A percentile compares a stretch with the other conserved stretches of the same genome.
Conservation (phyloP, 495 filamentous ascomycete species). For the Trypethelium eluteriae region DNA sequence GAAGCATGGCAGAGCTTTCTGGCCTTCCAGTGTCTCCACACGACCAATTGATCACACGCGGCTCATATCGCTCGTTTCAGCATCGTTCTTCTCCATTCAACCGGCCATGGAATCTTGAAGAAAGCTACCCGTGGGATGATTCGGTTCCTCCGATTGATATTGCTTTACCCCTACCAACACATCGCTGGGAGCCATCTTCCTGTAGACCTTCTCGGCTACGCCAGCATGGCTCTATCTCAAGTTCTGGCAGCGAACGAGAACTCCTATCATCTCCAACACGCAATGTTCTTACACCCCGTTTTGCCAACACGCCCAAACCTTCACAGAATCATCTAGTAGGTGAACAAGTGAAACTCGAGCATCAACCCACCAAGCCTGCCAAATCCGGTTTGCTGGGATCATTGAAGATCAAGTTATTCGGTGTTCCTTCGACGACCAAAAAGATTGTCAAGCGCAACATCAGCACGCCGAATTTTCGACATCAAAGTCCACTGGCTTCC, state of each 20-base stretch:
- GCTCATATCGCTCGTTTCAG: neutral
- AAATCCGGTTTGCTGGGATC: neutral
- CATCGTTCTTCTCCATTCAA: conserved; percentile 19
- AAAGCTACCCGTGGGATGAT: conserved; percentile 36
- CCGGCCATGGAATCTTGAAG: conserved; percentile 36
- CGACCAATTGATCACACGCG: neutral
- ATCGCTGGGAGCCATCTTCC: conserved; percentile 16
- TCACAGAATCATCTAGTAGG: neutral
- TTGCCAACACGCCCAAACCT: neutral
- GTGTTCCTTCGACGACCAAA: conserved; percentile 5
- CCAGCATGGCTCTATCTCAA: conserved; percentile 10
- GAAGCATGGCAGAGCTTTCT: conserved; percentile 5
- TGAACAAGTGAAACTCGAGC: neutral
- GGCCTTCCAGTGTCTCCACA: neutral
- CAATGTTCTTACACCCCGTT: conserved; percentile 15
- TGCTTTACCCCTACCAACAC: conserved; percentile 26
- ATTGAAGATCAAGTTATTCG: neutral
- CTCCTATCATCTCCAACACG: conserved; percentile 24
- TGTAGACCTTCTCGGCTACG: conserved; percentile 7
- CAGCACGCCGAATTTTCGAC: conserved; percentile 5
- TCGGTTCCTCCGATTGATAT: conserved; percentile 28
- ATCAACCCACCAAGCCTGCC: neutral
- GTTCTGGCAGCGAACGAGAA: conserved; percentile 18
- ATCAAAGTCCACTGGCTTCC: conserved; percentile 3
- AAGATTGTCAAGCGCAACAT: conserved; percentile 8